Base-by-base conservation (phyloP, 2,329 filamentous ascomycete genomes). In the Nemania sp. region DNA sequence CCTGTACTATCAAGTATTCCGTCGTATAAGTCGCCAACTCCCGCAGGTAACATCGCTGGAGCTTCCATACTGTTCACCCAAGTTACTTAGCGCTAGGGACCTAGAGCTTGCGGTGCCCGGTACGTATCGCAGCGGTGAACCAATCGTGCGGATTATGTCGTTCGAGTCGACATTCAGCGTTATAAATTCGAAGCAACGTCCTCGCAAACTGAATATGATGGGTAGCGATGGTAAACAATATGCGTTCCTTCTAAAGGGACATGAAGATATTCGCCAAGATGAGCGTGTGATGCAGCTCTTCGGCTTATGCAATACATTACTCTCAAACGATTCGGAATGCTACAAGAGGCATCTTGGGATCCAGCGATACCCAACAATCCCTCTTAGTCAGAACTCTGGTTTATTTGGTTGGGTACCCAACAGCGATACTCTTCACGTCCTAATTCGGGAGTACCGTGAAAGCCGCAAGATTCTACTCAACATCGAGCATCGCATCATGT, bases 251-350 rank as follows among this genome's bases (percentile, higher is more conserved):
- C 88, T 99, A 75, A 99, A 99, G 84, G 96, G 96, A n/a, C 97
- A 99, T 76, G 96, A 99, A 82, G 96, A 99, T 84, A 98, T 99
- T 72, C 92, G 96, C 67, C 96, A 99, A 81, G 96, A 99, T 77
- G 96, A 99, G 82, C 91, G 97, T 81, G 96, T 99, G 73, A 99
- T 99, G 97, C 96, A 99, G 81, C 88, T 99, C 41, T 99, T 99
- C 77, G 96, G 96, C 47, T 88, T 99, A 15, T 96, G 95, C 83
- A 99, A 99, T 80, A 99, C 97, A 0, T 88, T 99, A 1, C 88
- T 99, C 49, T 88, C 93, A 53, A 95, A 95, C 77, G 97, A 99
- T 78, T 93, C 93, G 3, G 97, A 99, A 81, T 96, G 92, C 75
- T 97, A 97, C 82, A 99, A 99, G 84, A 90, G 96, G 10, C 96